Conservation (phyloP, 257 asterid genomes). For the Nyctanthes arbortristis region DNA sequence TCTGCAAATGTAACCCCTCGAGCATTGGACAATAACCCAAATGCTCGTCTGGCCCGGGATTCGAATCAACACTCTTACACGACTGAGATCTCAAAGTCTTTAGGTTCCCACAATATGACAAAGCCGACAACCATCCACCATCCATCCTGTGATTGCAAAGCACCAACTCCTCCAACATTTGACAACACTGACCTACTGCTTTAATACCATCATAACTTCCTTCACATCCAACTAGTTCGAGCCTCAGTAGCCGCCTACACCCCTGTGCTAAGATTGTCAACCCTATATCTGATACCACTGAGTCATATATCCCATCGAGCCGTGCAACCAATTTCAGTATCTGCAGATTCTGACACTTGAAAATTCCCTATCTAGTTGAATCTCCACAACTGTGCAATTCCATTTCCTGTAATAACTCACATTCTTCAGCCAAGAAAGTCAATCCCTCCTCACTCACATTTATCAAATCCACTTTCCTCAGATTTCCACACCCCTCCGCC, state of each 20-base stretch:
- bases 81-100: constrained; percentile 76
- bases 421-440: constrained; percentile 57
- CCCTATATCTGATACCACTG: constrained; percentile 80
- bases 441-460: constrained; percentile 72
- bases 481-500: constrained; percentile 67
- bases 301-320: constrained; percentile 62
- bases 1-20: constrained; percentile 78
- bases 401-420: constrained; percentile 88
- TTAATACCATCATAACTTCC: constrained; percentile 94
- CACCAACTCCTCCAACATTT: constrained; percentile 78
- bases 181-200: constrained; percentile 89
- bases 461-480: constrained; percentile 59
- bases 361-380: constrained; percentile 60
- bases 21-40: constrained; percentile 73
- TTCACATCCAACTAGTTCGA: constrained; percentile 86
- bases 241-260: constrained; percentile 75
- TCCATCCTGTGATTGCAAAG: constrained; percentile 83
- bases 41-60: constrained; percentile 83
- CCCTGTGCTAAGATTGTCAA: constrained; percentile 90
- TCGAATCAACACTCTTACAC: constrained; percentile 60
- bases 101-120: constrained; percentile 74
- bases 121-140: constrained; percentile 89
- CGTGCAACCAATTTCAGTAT: constrained; percentile 72
- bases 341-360: constrained; percentile 71
- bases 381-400: constrained; percentile 73